Evolutionary conservation across 75 land plant genomes (phyloP).

Genomic region (Sequoia sempervirens): DNA sequence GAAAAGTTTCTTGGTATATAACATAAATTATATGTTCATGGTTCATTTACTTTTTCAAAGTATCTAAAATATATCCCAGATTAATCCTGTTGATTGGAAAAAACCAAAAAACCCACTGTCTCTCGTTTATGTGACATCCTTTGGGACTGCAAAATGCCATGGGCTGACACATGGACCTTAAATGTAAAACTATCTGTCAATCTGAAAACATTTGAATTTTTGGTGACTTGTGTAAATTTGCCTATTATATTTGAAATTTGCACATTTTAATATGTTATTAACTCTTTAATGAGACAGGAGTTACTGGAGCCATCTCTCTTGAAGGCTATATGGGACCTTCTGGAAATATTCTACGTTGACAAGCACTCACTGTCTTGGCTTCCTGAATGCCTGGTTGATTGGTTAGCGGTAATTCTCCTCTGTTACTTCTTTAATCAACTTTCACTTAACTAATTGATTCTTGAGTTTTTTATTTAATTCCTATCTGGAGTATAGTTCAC

Average conservation of each 20-base stretch:
- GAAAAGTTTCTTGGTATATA: background rate
- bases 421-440: background rate
- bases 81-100: background rate
- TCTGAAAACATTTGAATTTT: background rate
- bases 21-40: background rate
- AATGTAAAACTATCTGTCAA: background rate
- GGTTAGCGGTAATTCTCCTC: conserved; percentile 72
- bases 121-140: background rate
- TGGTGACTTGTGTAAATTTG: background rate
- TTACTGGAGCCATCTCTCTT: conserved; percentile 37
- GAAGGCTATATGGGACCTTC: conserved; percentile 87
- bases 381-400: conserved; percentile 81
- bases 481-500: background rate
- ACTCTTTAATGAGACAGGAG: conserved; percentile 20
- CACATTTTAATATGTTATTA: background rate
- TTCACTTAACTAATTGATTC: background rate
- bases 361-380: conserved; percentile 73
- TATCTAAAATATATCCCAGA: background rate
- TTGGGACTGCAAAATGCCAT: background rate
- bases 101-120: background rate
- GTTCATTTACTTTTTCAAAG: background rate
- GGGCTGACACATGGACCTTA: background rate
- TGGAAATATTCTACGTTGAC: conserved; percentile 90
- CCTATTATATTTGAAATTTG: background rate
- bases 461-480: conserved; percentile 9